These are phyloP conservation scores for Ganoderma lucidum DNA, from an alignment of 1,284 basidiomycete genomes.

Conservation along the genomic window DNA sequence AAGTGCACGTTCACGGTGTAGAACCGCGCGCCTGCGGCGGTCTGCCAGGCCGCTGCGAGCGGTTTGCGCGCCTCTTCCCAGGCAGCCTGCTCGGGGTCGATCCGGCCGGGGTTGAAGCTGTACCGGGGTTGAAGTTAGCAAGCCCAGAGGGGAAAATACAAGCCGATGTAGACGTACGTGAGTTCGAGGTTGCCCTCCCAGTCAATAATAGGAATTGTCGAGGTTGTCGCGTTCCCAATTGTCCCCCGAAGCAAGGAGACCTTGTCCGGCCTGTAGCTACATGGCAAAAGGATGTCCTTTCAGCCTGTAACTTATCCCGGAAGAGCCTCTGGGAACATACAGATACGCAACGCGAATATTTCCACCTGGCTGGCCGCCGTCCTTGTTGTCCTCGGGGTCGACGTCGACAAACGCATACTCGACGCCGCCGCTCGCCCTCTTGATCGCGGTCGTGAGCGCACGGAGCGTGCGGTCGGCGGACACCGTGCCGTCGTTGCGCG, in stretches of 20 bases:
- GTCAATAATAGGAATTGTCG: conserved; percentile 31
- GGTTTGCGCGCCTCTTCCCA: conserved; percentile 72
- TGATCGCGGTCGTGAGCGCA: conserved; percentile 59
- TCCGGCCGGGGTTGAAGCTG: conserved; percentile 54
- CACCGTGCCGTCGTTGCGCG: conserved; percentile 62
- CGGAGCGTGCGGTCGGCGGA: conserved; percentile 62
- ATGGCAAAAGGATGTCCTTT: not conserved
- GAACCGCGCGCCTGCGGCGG: conserved; percentile 52
- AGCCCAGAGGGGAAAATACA: too few relatives aligned
- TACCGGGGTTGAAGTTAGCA: too few relatives aligned
- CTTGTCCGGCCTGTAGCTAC: conserved; percentile 39
- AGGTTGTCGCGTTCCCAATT: conserved; percentile 37
- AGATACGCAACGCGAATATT: conserved; percentile 71
- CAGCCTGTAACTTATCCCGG: not conserved
- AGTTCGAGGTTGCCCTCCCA: conserved; percentile 32
- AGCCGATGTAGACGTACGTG: conserved; percentile 11
- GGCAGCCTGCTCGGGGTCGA: conserved; percentile 62
- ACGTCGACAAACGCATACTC: conserved; percentile 60
- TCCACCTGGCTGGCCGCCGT: conserved; percentile 71
- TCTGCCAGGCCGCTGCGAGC: conserved; percentile 65
- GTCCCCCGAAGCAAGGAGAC: conserved; percentile 38
- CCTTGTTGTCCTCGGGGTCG: conserved; percentile 59
- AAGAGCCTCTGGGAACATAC: conserved; percentile 39
- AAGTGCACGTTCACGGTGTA: conserved; percentile 72
- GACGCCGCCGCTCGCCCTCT: conserved; percentile 48